Evolutionary conservation across 305 asterid genomes (phyloP), one percentile per base, ranked within the genome.

Genomic region (Withania somnifera): DNA sequence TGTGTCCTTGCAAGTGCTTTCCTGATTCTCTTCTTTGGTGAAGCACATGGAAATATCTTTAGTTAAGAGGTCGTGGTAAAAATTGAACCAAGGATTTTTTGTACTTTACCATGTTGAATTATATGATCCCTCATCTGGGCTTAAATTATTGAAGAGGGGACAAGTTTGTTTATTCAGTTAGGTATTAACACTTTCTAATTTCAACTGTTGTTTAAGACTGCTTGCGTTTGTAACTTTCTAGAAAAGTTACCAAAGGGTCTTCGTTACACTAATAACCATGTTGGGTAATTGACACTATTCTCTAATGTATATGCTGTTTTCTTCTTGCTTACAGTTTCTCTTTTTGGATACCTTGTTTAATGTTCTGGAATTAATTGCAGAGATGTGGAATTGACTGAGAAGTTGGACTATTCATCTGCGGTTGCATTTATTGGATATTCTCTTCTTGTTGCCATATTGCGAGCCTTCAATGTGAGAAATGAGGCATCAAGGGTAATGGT

Each of bases 401-500:
- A 90, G 90, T 88, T 78, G 32, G 94, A 92, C 82, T 89, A 91
- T 90, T 94, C 97, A 8, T 94, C 97, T 34, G 92, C 87, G 9
- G 97, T 87, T 79, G 97, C 97, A 26, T 88, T 92, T 51, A 90
- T 95, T 45, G 99, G 99, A 79, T 93, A 84, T 84, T 92, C 97
- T 10, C 92, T 95, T 79, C 85, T 93, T 84, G 84, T 92, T 80
- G 91, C 98, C 36, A 86, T 93, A 82, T 81, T 95, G 50, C 88
- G 99, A 83, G 88, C 83, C 86, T 95, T 92, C 92, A 89, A 40
- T 67, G 89, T 93, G 79, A 89, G 82, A 80, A 83, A 86, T 47
- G 99, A 93, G 88, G 97, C 99, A 83, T 89, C 93, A 34, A 86
- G 98, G 90, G 98, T 95, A 89, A 95, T 95, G 98, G 90, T 93